phyloP scores from a whole-genome alignment of 768 basidiomycete species.

The Russula compacta region DNA sequence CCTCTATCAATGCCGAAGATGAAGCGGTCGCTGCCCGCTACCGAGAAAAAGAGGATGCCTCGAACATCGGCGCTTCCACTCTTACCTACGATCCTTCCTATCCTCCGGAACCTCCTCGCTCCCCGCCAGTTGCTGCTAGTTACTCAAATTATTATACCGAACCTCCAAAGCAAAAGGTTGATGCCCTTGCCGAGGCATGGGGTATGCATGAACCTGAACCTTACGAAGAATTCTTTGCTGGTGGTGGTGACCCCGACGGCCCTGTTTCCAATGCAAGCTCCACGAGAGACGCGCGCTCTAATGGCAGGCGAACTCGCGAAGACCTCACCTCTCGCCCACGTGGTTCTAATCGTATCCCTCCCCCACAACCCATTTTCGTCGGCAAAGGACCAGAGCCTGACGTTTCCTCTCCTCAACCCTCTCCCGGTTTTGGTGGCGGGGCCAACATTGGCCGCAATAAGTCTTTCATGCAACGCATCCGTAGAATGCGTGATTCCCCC shows the following conservation, averaged over 20 bases:
- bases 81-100: slow-evolving; percentile 37
- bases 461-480: slow-evolving; percentile 81
- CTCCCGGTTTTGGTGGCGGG: slow-evolving; percentile 32
- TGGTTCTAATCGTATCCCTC: slow-evolving; percentile 51
- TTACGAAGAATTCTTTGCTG: slow-evolving; percentile 83
- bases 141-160: slow-evolving; percentile 30
- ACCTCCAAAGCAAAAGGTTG: slow-evolving; percentile 75
- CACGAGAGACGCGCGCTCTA: slow-evolving; percentile 8
- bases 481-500: slow-evolving; percentile 79
- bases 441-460: slow-evolving; percentile 60
- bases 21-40: slow-evolving; percentile 32
- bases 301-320: slow-evolving; percentile 36
- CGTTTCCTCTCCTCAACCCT: slow-evolving; percentile 32
- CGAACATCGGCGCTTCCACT: slow-evolving; percentile 18
- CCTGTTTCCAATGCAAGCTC: slow-evolving; percentile 39
- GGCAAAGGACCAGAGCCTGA: slow-evolving; percentile 22
- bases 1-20: slow-evolving; percentile 29
- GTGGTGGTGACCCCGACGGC: slow-evolving; percentile 51
- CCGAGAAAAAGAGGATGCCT: slow-evolving; percentile 17
- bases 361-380: slow-evolving; percentile 76
- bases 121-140: slow-evolving; percentile 2
- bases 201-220: slow-evolving; percentile 90
- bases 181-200: slow-evolving; percentile 88
- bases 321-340: slow-evolving; percentile 27
- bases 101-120: slow-evolving; percentile 29